Conservation (phyloP, 2,329 filamentous ascomycete genomes). For the Xylaria multiplex region DNA sequence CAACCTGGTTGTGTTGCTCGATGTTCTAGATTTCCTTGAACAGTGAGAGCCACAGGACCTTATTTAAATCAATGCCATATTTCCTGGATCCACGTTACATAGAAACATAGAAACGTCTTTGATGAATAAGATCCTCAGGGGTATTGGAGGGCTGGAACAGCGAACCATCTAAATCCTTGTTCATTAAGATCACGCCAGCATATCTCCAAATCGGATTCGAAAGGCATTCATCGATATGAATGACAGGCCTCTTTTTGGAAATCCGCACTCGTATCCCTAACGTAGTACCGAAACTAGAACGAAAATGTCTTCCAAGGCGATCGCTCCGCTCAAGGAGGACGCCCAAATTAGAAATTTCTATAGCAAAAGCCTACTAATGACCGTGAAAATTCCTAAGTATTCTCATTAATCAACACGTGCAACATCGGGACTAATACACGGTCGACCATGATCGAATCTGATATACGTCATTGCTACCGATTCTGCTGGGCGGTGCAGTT, state of each 20-base stretch:
- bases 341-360: neutral
- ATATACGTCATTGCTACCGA: slow-evolving; percentile 29
- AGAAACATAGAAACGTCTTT: neutral
- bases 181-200: slow-evolving; percentile 23
- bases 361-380: neutral
- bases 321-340: neutral
- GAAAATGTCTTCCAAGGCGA: neutral
- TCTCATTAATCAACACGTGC: neutral
- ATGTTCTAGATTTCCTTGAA: slow-evolving; percentile 21
- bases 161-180: slow-evolving; percentile 32
- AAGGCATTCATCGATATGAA: slow-evolving; percentile 17
- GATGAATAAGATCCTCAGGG: slow-evolving; percentile 24
- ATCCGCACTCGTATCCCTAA: neutral
- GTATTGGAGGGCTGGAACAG: slow-evolving; percentile 31
- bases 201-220: slow-evolving; percentile 8
- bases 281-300: neutral
- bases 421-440: neutral
- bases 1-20: slow-evolving; percentile 22
- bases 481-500: slow-evolving; percentile 18
- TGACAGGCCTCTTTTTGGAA: slow-evolving; percentile 6
- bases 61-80: slow-evolving; percentile 14
- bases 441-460: neutral
- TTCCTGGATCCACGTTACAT: slow-evolving; percentile 20
- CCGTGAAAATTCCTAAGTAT: neutral
- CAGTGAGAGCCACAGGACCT: slow-evolving; percentile 4